These are phyloP conservation scores for Chalciporus piperatus DNA, from an alignment of 768 basidiomycete species.

Conservation along the genomic window DNA sequence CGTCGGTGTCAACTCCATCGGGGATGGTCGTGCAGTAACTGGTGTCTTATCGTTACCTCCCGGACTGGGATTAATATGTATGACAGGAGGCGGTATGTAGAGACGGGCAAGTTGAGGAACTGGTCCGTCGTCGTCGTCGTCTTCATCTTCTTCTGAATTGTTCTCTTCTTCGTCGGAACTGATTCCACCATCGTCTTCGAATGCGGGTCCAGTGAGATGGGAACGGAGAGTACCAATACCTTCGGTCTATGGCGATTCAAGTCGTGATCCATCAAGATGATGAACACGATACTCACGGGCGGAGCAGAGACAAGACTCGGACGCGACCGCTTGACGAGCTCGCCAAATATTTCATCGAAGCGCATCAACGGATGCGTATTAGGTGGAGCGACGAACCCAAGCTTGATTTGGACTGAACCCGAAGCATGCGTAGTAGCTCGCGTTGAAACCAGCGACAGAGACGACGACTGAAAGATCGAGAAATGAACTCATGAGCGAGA, in stretches of 20 bases:
- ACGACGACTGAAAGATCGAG: slow-evolving; percentile 39
- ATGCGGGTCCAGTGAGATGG: slow-evolving; percentile 49
- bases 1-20: slow-evolving; percentile 15
- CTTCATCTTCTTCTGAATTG: slow-evolving; percentile 25
- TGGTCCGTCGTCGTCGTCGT: slow-evolving; percentile 34
- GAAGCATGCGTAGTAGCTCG: slow-evolving; percentile 44
- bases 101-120: slow-evolving; percentile 21
- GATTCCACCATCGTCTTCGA: slow-evolving; percentile 77
- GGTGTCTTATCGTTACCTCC: slow-evolving; percentile 17
- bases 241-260: slow-evolving; percentile 54
- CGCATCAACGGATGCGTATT: slow-evolving; percentile 43
- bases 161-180: slow-evolving; percentile 51
- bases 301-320: slow-evolving; percentile 73
- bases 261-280: slow-evolving; percentile 3
- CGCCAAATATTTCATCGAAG: slow-evolving; percentile 59
- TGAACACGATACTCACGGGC: slow-evolving; percentile 51
- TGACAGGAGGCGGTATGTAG: slow-evolving; percentile 21
- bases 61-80: slow-evolving; percentile 18
- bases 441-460: slow-evolving; percentile 46
- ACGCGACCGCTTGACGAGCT: slow-evolving; percentile 61
- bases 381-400: slow-evolving; percentile 52
- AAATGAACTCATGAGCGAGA: not conserved
- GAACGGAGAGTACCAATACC: slow-evolving; percentile 83
- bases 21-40: slow-evolving; percentile 22
- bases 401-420: slow-evolving; percentile 57